Base-by-base conservation (phyloP, 2,329 filamentous ascomycete genomes). In the Aspergillus tanneri region DNA sequence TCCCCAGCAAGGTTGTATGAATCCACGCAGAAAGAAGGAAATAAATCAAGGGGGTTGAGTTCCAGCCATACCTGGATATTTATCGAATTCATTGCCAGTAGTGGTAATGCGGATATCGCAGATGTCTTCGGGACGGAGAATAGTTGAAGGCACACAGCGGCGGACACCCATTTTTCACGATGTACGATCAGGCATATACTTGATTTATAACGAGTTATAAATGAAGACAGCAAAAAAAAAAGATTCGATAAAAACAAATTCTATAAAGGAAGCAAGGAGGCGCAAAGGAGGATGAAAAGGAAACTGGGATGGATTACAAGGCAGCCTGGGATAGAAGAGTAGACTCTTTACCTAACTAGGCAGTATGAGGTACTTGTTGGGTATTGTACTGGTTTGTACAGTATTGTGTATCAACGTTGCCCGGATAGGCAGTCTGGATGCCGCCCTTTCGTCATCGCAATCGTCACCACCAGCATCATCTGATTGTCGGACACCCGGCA, bases 31-130 rank as follows among this genome's bases (percentile, higher is more conserved):
- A n/a, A n/a, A n/a, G n/a, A n/a, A n/a, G n/a, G n/a, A n/a, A n/a
- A n/a, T 22, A 24, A 27, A 23, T 6, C 14, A 16, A 14, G 23
- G 41, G 23, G 28, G 39, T 9, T n/a, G 11, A 10, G 28, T 9
- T 23, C 47, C 40, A 30, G 35, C 42, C 45, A 39, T 50, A 72
- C 70, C 70, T 58, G 70, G 70, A 53, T 72, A 72, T 58, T 72
- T 72, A 60, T 72, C 64, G 46, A 58, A 59, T 40, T 60, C 63
- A 47, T 57, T 57, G 43, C 57, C 59, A 25, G 59, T 47, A 39
- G 65, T 50, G 4, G 54, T 47, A 28, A 72, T 50, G 30, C 52
- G 57, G 53, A 71, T 68, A 23, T 66, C 59, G 49, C 58, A 65
- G 43, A 55, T 46, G 50, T 64, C 61, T 34, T 63, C 51, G 56